A percentile compares a stretch with the other conserved stretches of the same genome.
These are phyloP conservation scores for Celoporthe dispersa DNA, from an alignment of 2,329 filamentous ascomycete species.

Conservation along the genomic window DNA sequence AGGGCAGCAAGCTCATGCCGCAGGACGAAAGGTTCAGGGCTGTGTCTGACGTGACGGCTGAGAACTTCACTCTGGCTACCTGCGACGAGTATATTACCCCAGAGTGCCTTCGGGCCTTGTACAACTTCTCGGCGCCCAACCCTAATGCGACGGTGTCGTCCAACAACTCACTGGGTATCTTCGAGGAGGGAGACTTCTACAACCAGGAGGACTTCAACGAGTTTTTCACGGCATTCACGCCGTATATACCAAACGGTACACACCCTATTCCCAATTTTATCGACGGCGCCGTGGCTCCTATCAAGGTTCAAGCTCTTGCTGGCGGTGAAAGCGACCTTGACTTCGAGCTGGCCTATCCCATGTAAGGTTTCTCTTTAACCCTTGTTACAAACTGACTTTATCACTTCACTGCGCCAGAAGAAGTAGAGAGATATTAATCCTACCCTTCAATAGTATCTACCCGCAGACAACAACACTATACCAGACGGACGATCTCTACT, in stretches of 20 bases:
- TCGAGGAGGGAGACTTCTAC: constrained; percentile 27
- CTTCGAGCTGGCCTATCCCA: constrained; percentile 20
- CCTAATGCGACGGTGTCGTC: constrained; percentile 17
- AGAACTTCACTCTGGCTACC: constrained; percentile 28
- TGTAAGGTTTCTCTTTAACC: neutral
- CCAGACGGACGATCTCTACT: constrained; percentile 48
- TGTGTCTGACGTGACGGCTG: constrained; percentile 2
- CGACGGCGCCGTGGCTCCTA: constrained; percentile 19
- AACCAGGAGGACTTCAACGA: constrained; percentile 24
- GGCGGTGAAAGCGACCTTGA: constrained; percentile 22
- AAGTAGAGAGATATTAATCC: neutral
- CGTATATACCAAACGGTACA: constrained; percentile 19
- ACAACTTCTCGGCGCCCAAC: constrained; percentile 34
- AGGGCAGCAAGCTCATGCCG: constrained; percentile 11
- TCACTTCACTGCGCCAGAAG: neutral
- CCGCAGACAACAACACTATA: constrained; percentile 44
- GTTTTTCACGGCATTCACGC: constrained; percentile 17
- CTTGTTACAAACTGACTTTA: no score
- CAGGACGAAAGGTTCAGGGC: constrained; percentile 1
- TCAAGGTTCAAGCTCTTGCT: constrained; percentile 6
- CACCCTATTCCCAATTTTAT: constrained; percentile 19
- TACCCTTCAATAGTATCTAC: constrained; percentile 35
- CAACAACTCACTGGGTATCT: constrained; percentile 28
- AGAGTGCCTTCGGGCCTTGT: constrained; percentile 39
- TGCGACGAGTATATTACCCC: constrained; percentile 41